Base-by-base conservation (phyloP, 2,329 filamentous ascomycete genomes). In the Penicillium digitatum region DNA sequence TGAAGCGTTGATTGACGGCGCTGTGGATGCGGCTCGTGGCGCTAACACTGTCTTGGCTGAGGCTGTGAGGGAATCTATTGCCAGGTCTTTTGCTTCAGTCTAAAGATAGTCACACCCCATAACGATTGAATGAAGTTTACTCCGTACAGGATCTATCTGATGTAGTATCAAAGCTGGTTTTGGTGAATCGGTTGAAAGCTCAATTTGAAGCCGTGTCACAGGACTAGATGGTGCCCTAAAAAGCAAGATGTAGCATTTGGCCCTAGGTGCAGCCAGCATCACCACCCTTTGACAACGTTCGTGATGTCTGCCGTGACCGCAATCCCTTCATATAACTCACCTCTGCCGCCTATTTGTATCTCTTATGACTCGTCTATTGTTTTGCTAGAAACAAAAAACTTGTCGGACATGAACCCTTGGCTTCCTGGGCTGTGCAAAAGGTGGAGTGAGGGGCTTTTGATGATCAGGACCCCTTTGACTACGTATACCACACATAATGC, bases 21-120 rank as follows among this genome's bases (percentile, higher is more conserved):
- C 86, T 48, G 83, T 87, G 29, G 81, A 83, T 66, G 84, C 85
- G 32, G 84, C 86, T 40, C 72, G 79, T 18, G 80, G 83, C 38
- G 79, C 81, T 32, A 76, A 86, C 56, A 74, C 79, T 3, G 84
- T 88, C 38, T 74, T 88, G 47, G 79, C 79, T 48, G 83, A 85
- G 52, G 83, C 84, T 50, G 75, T 87, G 16, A 81, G 79, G 52
- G 85, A 88, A 63, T 79, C 80, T 42, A 76, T 77, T 10, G 74
- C 79, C 62, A 69, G 66, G n/a, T 68, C 68, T 56, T 59, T 70
- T 48, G 68, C 66, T 37, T 55, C 70, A 39, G 55, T 31, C 35
- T 54, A 20, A 45, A 43, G 45, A 56, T 34, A n/a, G 11, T 27
- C 52, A 32, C 24, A 40, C 42, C 38, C 54, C 37, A 54, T 64